Evolutionary conservation across 768 basidiomycete species (phyloP).

Genomic region (Macrolepiota dolichaula): DNA sequence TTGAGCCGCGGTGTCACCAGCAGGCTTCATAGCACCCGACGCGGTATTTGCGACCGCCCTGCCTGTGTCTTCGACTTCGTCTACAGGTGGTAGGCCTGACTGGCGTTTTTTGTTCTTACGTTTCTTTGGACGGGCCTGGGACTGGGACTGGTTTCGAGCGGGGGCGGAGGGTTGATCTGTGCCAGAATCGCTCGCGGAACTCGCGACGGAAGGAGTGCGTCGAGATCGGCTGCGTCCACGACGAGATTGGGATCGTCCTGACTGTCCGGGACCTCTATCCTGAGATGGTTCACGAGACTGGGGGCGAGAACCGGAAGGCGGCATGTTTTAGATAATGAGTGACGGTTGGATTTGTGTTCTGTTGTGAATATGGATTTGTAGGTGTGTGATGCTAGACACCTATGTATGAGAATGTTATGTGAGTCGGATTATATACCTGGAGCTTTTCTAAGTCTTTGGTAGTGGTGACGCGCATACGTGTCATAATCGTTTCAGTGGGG

Average conservation of each 20-base stretch:
- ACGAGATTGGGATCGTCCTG: neutral
- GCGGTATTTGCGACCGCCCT: neutral
- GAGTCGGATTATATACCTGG: no score
- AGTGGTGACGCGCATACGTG: no score
- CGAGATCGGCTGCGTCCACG: constrained; percentile 17
- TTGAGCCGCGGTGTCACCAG: neutral
- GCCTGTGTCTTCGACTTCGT: constrained; percentile 16
- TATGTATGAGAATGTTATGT: no score
- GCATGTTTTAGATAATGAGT: neutral
- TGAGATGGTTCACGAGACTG: constrained; percentile 7
- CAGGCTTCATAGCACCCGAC: neutral
- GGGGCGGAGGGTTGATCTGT: neutral
- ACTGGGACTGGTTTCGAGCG: neutral
- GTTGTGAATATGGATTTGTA: no score
- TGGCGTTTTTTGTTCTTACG: constrained; percentile 13
- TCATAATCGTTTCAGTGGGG: no score
- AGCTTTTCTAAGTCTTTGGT: no score
- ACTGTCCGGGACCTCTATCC: neutral
- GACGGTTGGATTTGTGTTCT: no score
- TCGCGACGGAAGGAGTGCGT: constrained; percentile 11
- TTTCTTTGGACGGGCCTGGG: neutral
- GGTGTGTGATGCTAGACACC: no score
- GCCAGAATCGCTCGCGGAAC: constrained; percentile 1
- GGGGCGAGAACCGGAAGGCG: constrained; percentile 6
- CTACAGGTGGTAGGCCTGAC: constrained; percentile 16